A percentile compares a stretch with the other conserved stretches of the same genome.
Evolutionary conservation across 495 filamentous ascomycete genomes (phyloP).

Genomic region (Podospora comata): DNA sequence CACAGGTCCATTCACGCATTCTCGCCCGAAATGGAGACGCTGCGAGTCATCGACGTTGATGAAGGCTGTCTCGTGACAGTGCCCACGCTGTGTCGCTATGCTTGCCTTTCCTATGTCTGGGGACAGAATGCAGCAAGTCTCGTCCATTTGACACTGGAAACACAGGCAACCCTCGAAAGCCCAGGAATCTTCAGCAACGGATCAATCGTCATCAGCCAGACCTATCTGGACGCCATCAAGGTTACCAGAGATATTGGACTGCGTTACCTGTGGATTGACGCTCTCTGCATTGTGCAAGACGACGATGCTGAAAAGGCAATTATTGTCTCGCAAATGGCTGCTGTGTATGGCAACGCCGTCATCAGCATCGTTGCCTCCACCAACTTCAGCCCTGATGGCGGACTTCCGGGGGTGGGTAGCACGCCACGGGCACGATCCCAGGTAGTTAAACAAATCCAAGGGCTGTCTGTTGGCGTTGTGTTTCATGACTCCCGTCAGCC

Average conservation of each 20-base stretch:
- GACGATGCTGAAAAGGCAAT: constrained; percentile 17
- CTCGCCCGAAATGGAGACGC: neutral
- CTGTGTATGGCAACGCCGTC: constrained; percentile 24
- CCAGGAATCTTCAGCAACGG: constrained; percentile 10
- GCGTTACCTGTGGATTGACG: constrained; percentile 35
- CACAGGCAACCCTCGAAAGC: constrained; percentile 8
- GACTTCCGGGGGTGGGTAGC: constrained; percentile 18
- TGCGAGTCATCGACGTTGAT: constrained; percentile 16
- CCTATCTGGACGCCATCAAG: constrained; percentile 28
- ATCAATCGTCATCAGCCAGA: constrained; percentile 22
- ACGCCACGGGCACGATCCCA: constrained; percentile 11
- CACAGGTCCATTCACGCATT: neutral
- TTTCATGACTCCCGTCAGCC: constrained; percentile 57
- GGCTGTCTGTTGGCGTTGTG: constrained; percentile 54
- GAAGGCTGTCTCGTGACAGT: constrained; percentile 10
- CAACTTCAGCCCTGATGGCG: constrained; percentile 13
- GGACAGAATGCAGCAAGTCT: constrained; percentile 1
- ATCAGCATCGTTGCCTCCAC: constrained; percentile 27
- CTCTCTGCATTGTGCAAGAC: constrained; percentile 33
- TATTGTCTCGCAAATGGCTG: constrained; percentile 20
- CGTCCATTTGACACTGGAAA: constrained; percentile 11
- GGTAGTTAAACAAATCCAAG: constrained; percentile 41
- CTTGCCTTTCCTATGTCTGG: constrained; percentile 25
- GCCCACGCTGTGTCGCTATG: constrained; percentile 11
- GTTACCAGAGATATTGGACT: constrained; percentile 24